Base-by-base conservation (phyloP, 495 filamentous ascomycete genomes). In the Chlorociboria aeruginascens region DNA sequence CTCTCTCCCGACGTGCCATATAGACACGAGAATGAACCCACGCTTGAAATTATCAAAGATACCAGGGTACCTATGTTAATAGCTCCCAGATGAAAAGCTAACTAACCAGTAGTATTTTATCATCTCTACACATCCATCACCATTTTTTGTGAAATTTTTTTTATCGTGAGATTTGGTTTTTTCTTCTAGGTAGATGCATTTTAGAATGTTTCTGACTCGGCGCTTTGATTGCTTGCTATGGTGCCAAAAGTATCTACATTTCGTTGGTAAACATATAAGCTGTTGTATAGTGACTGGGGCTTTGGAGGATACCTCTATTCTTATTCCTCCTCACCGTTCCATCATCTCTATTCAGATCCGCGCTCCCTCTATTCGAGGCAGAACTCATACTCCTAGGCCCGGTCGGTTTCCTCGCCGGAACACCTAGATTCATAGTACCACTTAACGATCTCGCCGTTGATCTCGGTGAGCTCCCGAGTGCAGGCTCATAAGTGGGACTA, bases 171-270 rank as follows among this genome's bases (percentile, higher is more conserved):
- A 54, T 49, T 45, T 36, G 29, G 43, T 37, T 11, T 36, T 36
- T 40, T 14, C 44, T 34, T 54, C 46, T 49, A 54, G 37, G 33
- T 1, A 25, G 4, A 25, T 25, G 20, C 20, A 25, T 32, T 33
- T 55, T 32, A 77, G 51, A 74, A 75, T 28, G 72, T 74, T 53
- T 77, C 73, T 20, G 67, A 70, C 46, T 75, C 72, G 44, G 68
- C 69, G 48, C 67, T 72, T 17, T 60, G 48, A 50, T 52, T 51
- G 50, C 53, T 56, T 28, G 59, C 63, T 14, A 72, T 51, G 1
- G 70, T 67, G 48, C 71, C 72, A 54, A 75, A 77, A 17, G 73
- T 77, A 61, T 77, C 73, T 77, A 43, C n/a, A n/a, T 36, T 30
- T 29, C 40, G 43, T 45, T 36, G 37, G 8, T n/a, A 13, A 40